phyloP scores from a whole-genome alignment of 2,329 filamentous ascomycete genomes.

The Xylaria sp. region DNA sequence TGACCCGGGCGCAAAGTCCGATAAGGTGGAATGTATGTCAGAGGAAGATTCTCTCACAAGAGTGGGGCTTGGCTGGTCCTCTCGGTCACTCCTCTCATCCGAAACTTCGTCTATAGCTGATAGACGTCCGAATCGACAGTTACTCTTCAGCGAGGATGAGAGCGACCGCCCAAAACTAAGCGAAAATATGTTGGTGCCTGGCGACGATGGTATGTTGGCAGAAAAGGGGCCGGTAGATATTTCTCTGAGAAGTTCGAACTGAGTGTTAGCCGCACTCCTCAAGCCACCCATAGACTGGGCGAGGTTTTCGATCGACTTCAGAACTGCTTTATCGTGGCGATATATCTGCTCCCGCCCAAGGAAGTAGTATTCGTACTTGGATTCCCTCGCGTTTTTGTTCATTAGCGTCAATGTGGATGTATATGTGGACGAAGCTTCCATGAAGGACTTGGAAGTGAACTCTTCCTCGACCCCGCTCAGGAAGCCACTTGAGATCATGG shows the following conservation, averaged over 20 bases:
- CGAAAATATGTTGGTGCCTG: slow-evolving; percentile 41
- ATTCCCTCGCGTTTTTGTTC: slow-evolving; percentile 79
- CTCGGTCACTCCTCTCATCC: slow-evolving; percentile 59
- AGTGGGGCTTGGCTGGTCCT: slow-evolving; percentile 43
- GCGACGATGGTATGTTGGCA: slow-evolving; percentile 40
- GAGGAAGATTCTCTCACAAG: slow-evolving; percentile 15
- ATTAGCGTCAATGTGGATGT: slow-evolving; percentile 71
- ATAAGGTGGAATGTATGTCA: slow-evolving; percentile 25
- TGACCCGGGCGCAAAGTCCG: slow-evolving; percentile 52
- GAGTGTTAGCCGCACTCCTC: slow-evolving; percentile 85
- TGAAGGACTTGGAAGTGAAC: slow-evolving; percentile 69
- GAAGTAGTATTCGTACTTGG: slow-evolving; percentile 87
- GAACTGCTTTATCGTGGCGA: slow-evolving; percentile 76
- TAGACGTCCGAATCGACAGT: slow-evolving; percentile 51
- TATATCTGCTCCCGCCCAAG: slow-evolving; percentile 81
- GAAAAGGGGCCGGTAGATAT: slow-evolving; percentile 43
- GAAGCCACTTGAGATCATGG: slow-evolving; percentile 81
- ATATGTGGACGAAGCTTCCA: slow-evolving; percentile 66
- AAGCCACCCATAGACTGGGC: slow-evolving; percentile 90
- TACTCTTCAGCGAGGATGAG: slow-evolving; percentile 43
- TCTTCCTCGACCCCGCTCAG: slow-evolving; percentile 82
- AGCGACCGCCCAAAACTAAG: slow-evolving; percentile 35
- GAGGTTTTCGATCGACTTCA: slow-evolving; percentile 82
- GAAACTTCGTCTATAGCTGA: slow-evolving; percentile 68
- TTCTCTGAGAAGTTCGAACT: slow-evolving; percentile 83